Evolutionary conservation across 139 green algal genomes (phyloP), one percentile per base, ranked within the genome.

Genomic region (Picochlorum costavermella): DNA sequence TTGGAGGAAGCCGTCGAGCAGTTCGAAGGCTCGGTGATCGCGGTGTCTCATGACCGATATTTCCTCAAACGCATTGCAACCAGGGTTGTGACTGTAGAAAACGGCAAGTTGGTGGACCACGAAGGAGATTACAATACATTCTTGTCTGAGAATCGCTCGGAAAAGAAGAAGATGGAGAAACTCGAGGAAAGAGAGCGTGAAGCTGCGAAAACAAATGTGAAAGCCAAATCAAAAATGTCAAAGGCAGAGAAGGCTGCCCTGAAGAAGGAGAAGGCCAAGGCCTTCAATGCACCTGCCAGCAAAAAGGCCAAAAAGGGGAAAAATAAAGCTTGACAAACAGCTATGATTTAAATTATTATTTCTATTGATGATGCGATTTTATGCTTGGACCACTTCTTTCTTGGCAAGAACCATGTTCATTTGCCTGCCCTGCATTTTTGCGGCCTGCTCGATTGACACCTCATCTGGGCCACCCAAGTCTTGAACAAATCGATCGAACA

Each of bases 21-120:
- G 2, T 99, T 98, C 62, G 71, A 95, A 64, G 94, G 94, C 26
- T 81, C 84, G 4, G 90, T 99, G 49, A 90, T 99, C 66, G 88
- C 90, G 2, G 93, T 98, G 20, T 93, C 81, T 2, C 94, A 99
- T 70, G 94, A 99, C 78, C 76, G 93, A 56, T 99, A 97, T 83
- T 99, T 99, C 72, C 65, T 98, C 48, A 75, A 80, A 13, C 80
- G 92, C 63, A 92, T 98, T 30, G 90, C 95, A 11, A 98, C 89
- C 5, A 78, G 93, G 9, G 83, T 98, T 16, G 68, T 86, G 11
- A 70, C 64, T 51, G 77, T 89, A 33, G 86, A 90, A 50, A 57
- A 82, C 28, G 51, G 73, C 58, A 77, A 87, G 64, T 72, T 98
- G 59, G 72, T 70, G 51, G 91, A 96, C 79, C 96, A 95, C 67